These are phyloP conservation scores for Talaromyces marneffei DNA, from an alignment of 2,329 filamentous ascomycete species.

Conservation along the genomic window DNA sequence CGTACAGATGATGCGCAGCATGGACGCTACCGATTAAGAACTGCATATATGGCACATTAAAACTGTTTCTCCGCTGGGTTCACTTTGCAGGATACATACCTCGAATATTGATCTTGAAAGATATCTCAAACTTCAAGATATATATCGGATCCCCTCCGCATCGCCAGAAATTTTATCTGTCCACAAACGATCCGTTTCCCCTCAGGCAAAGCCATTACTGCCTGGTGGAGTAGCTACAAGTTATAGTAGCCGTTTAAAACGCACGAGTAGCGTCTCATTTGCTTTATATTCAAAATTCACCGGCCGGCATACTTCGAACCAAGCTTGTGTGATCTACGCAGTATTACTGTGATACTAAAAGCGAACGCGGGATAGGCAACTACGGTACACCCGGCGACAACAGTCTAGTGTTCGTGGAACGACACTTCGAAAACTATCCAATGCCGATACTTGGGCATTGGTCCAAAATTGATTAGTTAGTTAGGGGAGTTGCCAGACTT, in stretches of 20 bases:
- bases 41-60: not conserved
- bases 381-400: slow-evolving; percentile 57
- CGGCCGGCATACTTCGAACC: too few relatives aligned
- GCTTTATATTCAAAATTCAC: not conserved
- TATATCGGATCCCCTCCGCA: not conserved
- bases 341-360: not conserved
- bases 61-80: not conserved
- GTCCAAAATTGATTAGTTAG: not conserved
- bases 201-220: not conserved
- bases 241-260: not conserved
- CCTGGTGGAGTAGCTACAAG: not conserved
- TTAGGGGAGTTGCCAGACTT: not conserved
- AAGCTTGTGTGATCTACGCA: too few relatives aligned
- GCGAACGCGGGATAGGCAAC: slow-evolving; percentile 1
- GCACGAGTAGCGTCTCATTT: not conserved
- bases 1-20: not conserved
- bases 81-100: not conserved
- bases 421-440: slow-evolving; percentile 59
- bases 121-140: not conserved
- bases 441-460: slow-evolving; percentile 53
- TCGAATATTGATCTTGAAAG: not conserved
- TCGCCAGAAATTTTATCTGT: not conserved
- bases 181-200: not conserved
- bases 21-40: not conserved
- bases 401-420: slow-evolving; percentile 53